These are phyloP conservation scores for Colletotrichum musicola DNA, from an alignment of 2,329 filamentous ascomycete species.

Conservation along the genomic window DNA sequence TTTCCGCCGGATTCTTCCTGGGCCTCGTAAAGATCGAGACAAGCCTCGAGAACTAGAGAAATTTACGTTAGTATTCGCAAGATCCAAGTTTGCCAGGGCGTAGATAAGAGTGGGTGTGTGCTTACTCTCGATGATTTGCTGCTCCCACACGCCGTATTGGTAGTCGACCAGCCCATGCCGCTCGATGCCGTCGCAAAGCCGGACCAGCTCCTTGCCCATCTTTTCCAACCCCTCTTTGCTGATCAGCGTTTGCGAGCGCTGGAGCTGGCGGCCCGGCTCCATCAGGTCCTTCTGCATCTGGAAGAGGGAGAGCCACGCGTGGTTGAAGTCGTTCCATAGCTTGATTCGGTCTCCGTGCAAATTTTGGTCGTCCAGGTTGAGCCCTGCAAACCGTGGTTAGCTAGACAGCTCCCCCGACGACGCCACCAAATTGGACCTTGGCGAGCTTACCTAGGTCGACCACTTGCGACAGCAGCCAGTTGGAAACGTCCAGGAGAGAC, in stretches of 20 bases:
- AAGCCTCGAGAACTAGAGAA: conserved; percentile 51
- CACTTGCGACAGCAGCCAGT: conserved; percentile 69
- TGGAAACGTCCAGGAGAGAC: conserved; percentile 64
- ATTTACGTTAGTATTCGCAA: conserved; percentile 16
- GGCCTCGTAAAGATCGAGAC: conserved; percentile 60
- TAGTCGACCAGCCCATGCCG: conserved; percentile 96
- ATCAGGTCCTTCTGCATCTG: conserved; percentile 87
- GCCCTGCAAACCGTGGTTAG: conserved; percentile 64
- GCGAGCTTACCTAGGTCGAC: conserved; percentile 64
- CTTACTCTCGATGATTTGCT: conserved; percentile 87
- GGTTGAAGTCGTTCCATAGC: conserved; percentile 95
- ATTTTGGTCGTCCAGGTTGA: conserved; percentile 84
- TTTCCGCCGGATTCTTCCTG: conserved; percentile 51
- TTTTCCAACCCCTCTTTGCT: conserved; percentile 77
- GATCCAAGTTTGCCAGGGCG: too few relatives aligned
- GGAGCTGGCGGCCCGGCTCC: conserved; percentile 67
- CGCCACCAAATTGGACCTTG: background rate
- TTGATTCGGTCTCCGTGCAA: conserved; percentile 82
- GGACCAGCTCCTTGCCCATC: conserved; percentile 85
- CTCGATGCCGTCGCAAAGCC: conserved; percentile 88
- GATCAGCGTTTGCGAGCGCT: conserved; percentile 73
- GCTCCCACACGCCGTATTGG: conserved; percentile 96
- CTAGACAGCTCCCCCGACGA: background rate
- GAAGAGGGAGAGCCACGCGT: conserved; percentile 86
- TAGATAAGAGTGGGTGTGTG: conserved; percentile 38